Evolutionary conservation across 2,329 filamentous ascomycete genomes (phyloP), one percentile per base, ranked within the genome.

Genomic region (Emergomyces orientalis): DNA sequence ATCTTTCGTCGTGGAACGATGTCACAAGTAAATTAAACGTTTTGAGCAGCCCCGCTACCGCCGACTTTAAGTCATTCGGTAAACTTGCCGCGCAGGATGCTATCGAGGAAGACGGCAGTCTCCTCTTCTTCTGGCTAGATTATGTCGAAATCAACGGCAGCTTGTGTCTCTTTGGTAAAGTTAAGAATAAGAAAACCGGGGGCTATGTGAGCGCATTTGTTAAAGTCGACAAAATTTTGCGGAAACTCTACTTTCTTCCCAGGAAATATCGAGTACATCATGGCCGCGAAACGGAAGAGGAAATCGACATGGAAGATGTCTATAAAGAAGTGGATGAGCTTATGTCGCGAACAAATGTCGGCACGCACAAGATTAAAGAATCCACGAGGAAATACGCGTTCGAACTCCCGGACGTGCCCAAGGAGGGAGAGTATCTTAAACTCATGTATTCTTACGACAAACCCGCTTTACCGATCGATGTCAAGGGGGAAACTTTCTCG

Each of bases 111-210:
- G 92, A 99, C 71, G 94, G 93, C 43, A 95, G 89, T 69, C 81
- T 99, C 37, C 88, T 88, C 68, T 91, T 99, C 79, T 99, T 97
- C 79, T 99, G 94, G 94, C 88, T 90, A 8, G 94, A 99, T 75
- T 99, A 96, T 71, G 91, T 88, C 0, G 94, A 99, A 73, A 81
- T 96, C 72, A 91, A 92, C 70, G 93, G 93, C 64, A 94, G 87
- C 68, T 80, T 99, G 11, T 97, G 91, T 74, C 82, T 99, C 13
- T 97, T 99, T 72, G 94, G 94, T 66, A 99, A 99, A 73, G 93
- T 97, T 30, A 86, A 91, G 70, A 91, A 97, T 78, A 96, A 92
- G 75, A 88, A 86, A 70, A 90, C 85, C 1, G 86, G 84, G 60
- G 80, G 81, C 52, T 92, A 90, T 72, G 88, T 91, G 64, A 99